Conservation (phyloP, 1,139 yeast genomes). For the Blastobotrys aristatus region DNA sequence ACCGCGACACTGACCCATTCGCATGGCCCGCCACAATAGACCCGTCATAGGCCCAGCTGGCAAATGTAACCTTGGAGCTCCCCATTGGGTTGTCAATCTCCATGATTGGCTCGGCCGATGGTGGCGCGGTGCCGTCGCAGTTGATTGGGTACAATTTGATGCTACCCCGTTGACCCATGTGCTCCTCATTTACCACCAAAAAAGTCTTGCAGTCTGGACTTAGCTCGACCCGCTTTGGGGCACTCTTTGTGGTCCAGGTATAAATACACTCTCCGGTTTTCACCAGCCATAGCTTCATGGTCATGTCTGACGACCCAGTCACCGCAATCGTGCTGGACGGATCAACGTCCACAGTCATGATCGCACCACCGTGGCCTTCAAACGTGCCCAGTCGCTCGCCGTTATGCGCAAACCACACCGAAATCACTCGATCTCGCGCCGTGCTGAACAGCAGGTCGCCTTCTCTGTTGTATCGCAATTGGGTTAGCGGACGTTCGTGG, state of each 20-base stretch:
- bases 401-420: slow-evolving; percentile 86
- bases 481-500: slow-evolving; percentile 49
- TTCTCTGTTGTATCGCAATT: slow-evolving; percentile 88
- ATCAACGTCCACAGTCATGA: slow-evolving; percentile 92
- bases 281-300: slow-evolving; percentile 80
- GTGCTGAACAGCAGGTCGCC: slow-evolving; percentile 93
- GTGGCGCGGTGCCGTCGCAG: slow-evolving; percentile 37
- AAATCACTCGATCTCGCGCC: slow-evolving; percentile 70
- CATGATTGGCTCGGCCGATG: slow-evolving; percentile 49
- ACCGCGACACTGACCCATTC: slow-evolving; percentile 79
- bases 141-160: slow-evolving; percentile 63
- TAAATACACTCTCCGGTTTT: slow-evolving; percentile 70
- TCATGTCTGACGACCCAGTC: slow-evolving; percentile 90
- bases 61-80: slow-evolving; percentile 70
- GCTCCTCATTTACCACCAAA: slow-evolving; percentile 82
- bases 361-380: slow-evolving; percentile 86
- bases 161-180: slow-evolving; percentile 86
- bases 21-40: slow-evolving; percentile 82
- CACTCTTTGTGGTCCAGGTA: slow-evolving; percentile 74
- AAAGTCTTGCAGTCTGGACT: slow-evolving; percentile 66
- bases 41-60: slow-evolving; percentile 81
- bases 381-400: slow-evolving; percentile 97
- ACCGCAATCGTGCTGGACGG: slow-evolving; percentile 58
- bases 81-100: slow-evolving; percentile 50
- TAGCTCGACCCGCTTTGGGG: slow-evolving; percentile 87